Base-by-base conservation (phyloP, 2,329 filamentous ascomycete genomes). In the Alternaria ethzedia region DNA sequence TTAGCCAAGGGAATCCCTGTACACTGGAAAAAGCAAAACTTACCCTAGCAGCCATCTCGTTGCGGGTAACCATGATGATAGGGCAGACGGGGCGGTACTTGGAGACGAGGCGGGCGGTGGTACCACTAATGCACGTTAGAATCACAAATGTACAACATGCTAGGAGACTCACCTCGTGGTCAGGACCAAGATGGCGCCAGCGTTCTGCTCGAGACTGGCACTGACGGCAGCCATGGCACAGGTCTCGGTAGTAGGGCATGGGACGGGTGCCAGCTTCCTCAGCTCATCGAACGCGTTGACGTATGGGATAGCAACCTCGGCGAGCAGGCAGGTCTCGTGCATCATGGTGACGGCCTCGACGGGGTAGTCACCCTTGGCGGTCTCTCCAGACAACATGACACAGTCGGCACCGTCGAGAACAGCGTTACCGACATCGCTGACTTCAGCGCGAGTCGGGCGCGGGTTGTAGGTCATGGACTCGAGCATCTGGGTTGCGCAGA, bases 391-490 rank as follows among this genome's bases (percentile, higher is more conserved):
- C 85, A 99, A 88, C 96, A 99, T 99, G 82, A 99, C 96, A 84
- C 96, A 99, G 88, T 99, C 96, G 66, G 95, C 94, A 77, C 96
- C 96, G 79, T 99, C 96, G 56, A 97, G 93, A 71, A 99, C 94
- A 72, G 96, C 96, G 83, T 99, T 99, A 75, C 96, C 96, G 67
- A 99, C 96, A 80, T 99, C 96, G 79, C 93, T 97, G 81, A 99
- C 97, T 86, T 99, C 96, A 70, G 96, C 96, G 84, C 96, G 94
- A 69, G 96, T 99, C 55, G 96, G 96, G 68, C 96, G 93, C 72
- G 96, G 96, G 87, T 99, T 99, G 88, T 97, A 97, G 83, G 97
- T 99, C 96, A 99, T 99, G 72, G 94, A 97, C 89, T 99, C 96
- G 74, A 99, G 89, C 96, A 99, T 99, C 87, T 99, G 96, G 44